phyloP scores from a whole-genome alignment of 2,329 filamentous ascomycete genomes.

The Apiospora arundinis region DNA sequence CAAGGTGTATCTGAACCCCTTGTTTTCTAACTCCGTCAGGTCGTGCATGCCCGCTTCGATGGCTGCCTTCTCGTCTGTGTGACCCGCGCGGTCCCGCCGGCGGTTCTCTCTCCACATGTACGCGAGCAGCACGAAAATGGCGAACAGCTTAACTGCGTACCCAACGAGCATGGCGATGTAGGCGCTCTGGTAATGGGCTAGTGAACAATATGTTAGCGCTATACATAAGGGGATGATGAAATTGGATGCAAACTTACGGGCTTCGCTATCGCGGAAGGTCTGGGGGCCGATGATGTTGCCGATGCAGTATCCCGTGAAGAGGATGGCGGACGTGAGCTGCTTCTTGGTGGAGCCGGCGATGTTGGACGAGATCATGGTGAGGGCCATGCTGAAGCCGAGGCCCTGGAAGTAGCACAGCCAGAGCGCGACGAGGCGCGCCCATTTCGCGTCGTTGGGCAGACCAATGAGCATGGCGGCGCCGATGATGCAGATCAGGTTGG shows the following conservation, averaged over 20 bases:
- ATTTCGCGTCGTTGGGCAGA: conserved; percentile 56
- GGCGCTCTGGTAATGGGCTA: conserved; percentile 40
- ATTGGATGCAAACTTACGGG: conserved; percentile 29
- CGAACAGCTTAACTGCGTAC: conserved; percentile 37
- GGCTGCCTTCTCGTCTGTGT: conserved; percentile 35
- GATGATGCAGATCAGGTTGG: conserved; percentile 61
- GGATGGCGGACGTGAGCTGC: conserved; percentile 37
- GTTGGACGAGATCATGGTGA: conserved; percentile 42
- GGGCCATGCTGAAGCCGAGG: conserved; percentile 40
- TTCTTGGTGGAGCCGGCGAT: conserved; percentile 43
- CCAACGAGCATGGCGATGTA: conserved; percentile 43
- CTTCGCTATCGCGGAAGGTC: conserved; percentile 36
- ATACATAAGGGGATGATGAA: background rate
- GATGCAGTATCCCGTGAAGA: conserved; percentile 41
- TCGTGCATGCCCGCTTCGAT: conserved; percentile 41
- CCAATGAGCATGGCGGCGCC: conserved; percentile 59
- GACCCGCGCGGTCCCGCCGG: conserved; percentile 37
- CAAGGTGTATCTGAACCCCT: conserved; percentile 39
- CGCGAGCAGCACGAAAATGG: conserved; percentile 36
- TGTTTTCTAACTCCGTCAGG: conserved; percentile 40
- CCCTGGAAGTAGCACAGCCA: conserved; percentile 53
- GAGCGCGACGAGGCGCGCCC: conserved; percentile 62
- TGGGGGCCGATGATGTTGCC: conserved; percentile 43
- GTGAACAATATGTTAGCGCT: conserved; percentile 13
- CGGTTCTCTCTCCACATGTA: conserved; percentile 40